These are phyloP conservation scores for Candida gorgasii DNA, from an alignment of 805 yeast genomes.

Conservation along the genomic window DNA sequence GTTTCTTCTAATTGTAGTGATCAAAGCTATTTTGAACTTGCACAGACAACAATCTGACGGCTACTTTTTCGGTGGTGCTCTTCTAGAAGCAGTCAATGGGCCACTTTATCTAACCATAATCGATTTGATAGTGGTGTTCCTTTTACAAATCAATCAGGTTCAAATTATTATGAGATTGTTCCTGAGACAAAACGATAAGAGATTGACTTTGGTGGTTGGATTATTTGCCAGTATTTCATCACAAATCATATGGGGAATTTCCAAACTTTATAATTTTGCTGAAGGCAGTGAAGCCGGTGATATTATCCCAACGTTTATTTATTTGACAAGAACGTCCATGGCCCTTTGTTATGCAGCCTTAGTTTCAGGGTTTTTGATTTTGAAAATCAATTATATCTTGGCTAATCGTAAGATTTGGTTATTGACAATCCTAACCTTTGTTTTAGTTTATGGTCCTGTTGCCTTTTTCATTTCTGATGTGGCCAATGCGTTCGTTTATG, in stretches of 20 bases:
- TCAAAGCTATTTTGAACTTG: slow-evolving; percentile 47
- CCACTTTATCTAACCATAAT: slow-evolving; percentile 51
- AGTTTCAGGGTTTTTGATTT: slow-evolving; percentile 54
- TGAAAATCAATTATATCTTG: slow-evolving; percentile 53
- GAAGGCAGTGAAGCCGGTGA: slow-evolving; percentile 49
- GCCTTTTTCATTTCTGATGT: slow-evolving; percentile 77
- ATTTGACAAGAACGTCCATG: slow-evolving; percentile 69
- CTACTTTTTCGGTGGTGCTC: slow-evolving; percentile 41
- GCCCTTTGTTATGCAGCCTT: slow-evolving; percentile 68
- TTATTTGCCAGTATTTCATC: slow-evolving; percentile 50
- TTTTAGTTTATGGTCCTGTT: slow-evolving; percentile 60
- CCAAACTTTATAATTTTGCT: slow-evolving; percentile 47
- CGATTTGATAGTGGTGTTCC: slow-evolving; percentile 56
- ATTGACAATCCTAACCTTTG: slow-evolving; percentile 54
- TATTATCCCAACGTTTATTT: slow-evolving; percentile 71
- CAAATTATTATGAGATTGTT: slow-evolving; percentile 70
- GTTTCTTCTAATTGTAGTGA: slow-evolving; percentile 53
- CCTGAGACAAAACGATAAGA: slow-evolving; percentile 65
- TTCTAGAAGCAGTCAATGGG: slow-evolving; percentile 46
- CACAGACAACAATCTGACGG: slow-evolving; percentile 49
- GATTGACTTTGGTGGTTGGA: slow-evolving; percentile 62
- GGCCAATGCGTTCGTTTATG: slow-evolving; percentile 72
- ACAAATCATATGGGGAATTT: slow-evolving; percentile 69
- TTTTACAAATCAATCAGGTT: slow-evolving; percentile 68
- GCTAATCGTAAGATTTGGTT: slow-evolving; percentile 50